These are phyloP conservation scores for Trichosporon sp. DNA, from an alignment of 1,284 basidiomycete genomes.

Conservation along the genomic window DNA sequence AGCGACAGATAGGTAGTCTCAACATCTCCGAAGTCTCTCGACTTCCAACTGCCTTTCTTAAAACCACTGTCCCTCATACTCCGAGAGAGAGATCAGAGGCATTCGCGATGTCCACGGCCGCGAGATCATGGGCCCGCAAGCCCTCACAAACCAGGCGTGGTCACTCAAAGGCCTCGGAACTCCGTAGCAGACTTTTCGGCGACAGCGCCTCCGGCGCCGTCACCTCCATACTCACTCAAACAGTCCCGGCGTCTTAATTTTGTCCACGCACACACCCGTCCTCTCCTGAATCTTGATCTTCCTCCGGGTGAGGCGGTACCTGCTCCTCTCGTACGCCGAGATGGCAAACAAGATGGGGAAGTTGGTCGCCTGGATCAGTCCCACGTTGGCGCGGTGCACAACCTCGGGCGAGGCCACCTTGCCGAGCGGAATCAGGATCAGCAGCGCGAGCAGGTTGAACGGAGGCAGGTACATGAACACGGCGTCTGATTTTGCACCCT, in stretches of 20 bases:
- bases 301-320: constrained; percentile 22
- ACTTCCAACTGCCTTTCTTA: too few relatives aligned
- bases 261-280: constrained; percentile 17
- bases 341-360: constrained; percentile 75
- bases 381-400: constrained; percentile 72
- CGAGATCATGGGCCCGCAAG: too few relatives aligned
- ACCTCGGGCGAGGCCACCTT: constrained; percentile 65
- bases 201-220: too few relatives aligned
- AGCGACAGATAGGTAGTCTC: too few relatives aligned
- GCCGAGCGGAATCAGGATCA: constrained; percentile 68
- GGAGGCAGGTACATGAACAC: constrained; percentile 87
- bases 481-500: constrained; percentile 82
- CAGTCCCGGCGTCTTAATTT: constrained; percentile 15
- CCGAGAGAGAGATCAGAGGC: too few relatives aligned
- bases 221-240: constrained; percentile 31
- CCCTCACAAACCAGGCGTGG: too few relatives aligned
- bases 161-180: not conserved
- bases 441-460: constrained; percentile 56
- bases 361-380: constrained; percentile 72
- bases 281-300: constrained; percentile 23
- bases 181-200: too few relatives aligned
- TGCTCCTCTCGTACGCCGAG: constrained; percentile 67
- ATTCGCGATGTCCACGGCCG: too few relatives aligned
- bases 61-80: too few relatives aligned
- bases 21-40: too few relatives aligned